A percentile compares a stretch with the other conserved stretches of the same genome.
These are phyloP conservation scores for Fusarium protoensiforme DNA, from an alignment of 2,329 filamentous ascomycete species.

Conservation along the genomic window DNA sequence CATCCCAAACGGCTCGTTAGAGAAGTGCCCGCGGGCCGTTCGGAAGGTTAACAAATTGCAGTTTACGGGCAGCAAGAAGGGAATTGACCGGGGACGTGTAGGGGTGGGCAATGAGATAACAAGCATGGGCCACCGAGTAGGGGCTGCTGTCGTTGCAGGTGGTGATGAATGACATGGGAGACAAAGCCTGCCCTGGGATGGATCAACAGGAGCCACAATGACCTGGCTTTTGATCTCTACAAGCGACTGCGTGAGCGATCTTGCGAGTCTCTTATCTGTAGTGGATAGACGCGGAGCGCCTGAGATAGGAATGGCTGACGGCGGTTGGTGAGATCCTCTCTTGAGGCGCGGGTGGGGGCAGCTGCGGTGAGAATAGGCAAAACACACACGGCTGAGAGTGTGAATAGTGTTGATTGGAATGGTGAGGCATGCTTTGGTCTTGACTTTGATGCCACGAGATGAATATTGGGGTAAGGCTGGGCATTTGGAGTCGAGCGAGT, in stretches of 20 bases:
- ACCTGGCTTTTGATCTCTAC: conserved; percentile 3
- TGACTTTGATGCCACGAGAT: not conserved
- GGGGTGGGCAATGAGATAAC: not conserved
- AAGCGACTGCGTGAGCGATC: not conserved
- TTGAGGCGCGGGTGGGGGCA: conserved; percentile 17
- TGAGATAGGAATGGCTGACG: not conserved
- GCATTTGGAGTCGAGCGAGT: not conserved
- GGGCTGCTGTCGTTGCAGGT: not conserved
- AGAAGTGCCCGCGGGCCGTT: conserved; percentile 1
- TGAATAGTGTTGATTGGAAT: conserved; percentile 8
- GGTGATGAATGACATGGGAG: not conserved
- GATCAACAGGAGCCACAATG: not conserved
- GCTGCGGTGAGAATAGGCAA: conserved; percentile 4
- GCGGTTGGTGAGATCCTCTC: not conserved
- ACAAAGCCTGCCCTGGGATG: not conserved
- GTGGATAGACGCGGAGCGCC: not conserved
- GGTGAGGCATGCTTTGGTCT: conserved; percentile 23
- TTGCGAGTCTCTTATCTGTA: not conserved
- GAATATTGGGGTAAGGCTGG: conserved; percentile 1
- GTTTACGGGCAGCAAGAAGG: not conserved
- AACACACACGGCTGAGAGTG: conserved; percentile 10
- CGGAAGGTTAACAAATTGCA: not conserved
- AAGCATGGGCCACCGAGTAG: not conserved
- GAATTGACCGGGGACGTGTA: not conserved
- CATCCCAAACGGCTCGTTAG: not conserved